Base-by-base conservation (phyloP, 495 filamentous ascomycete genomes). In the Rusavskia elegans region DNA sequence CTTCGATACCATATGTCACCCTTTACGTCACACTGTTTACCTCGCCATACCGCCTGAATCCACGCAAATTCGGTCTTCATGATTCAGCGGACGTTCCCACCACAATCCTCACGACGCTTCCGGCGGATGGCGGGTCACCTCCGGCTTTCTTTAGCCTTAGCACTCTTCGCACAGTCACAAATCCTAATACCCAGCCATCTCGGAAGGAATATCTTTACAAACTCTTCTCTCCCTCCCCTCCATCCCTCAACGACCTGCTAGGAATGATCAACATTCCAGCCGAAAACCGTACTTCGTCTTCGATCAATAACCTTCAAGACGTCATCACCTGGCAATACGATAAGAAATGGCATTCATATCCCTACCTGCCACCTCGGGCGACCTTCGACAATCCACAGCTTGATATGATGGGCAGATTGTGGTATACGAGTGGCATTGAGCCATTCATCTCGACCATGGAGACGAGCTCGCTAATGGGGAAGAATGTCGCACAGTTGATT, bases 401-500 rank as follows among this genome's bases (percentile, higher is more conserved):
- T 2, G 82, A 68, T 65, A 8, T 54, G 63, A 48, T 11, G 40
- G 30, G 17, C 5, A 75, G 9, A 23, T 21, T 39, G 17, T 96
- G 85, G 76, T 97, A 97, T 63, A 97, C 90, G 0, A 82, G 84
- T 42, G 90, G 85, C 0, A 95, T 96, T 50, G 92, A 98, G 68
- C 83, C 81, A 57, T 95, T 98, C 59, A 93, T 96, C 54, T 87
- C 81, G 13, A 95, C 90, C 0, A 97, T 97, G 93, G 92, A 98
- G 72, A 98, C 93, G 6, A 97, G 84, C 62, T 83, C 84, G 0
- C 64, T 97, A 59, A 95, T 95, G 90, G 92, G 92, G 0, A 89
- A 80, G 75, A 98, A 98, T 68, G 84, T 97, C 37, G 92, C 92
- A 14, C 72, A 74, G 21, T 68, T 97, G 41, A 75, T 95, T 48